A percentile compares a stretch with the other conserved stretches of the same genome.
These are phyloP conservation scores for Sophora flavescens DNA, from an alignment of 306 rosid species.

Conservation along the genomic window DNA sequence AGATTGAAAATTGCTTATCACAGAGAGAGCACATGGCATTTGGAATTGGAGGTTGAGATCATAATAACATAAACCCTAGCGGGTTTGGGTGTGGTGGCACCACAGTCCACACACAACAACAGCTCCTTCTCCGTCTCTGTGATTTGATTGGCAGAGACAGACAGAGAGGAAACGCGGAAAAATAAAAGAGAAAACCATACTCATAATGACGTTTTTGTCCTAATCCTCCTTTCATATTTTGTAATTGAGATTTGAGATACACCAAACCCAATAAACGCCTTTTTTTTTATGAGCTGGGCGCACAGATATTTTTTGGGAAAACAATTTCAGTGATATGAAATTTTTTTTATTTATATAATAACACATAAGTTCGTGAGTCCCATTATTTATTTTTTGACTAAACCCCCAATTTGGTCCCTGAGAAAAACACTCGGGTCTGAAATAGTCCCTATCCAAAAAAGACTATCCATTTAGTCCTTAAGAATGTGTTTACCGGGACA, in stretches of 20 bases:
- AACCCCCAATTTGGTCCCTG: too few relatives aligned
- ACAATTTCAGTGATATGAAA: too few relatives aligned
- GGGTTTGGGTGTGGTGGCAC: not conserved
- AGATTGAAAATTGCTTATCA: conserved; percentile 48
- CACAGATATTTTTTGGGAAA: too few relatives aligned
- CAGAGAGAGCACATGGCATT: conserved; percentile 33
- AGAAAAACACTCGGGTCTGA: too few relatives aligned
- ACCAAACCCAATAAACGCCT: too few relatives aligned
- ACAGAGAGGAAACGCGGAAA: conserved; percentile 58
- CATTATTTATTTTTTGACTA: too few relatives aligned
- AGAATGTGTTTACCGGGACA: too few relatives aligned
- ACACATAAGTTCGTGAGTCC: too few relatives aligned
- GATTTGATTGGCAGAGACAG: conserved; percentile 61
- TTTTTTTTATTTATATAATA: too few relatives aligned
- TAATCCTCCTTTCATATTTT: not conserved
- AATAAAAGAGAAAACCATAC: conserved; percentile 37
- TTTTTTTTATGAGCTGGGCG: too few relatives aligned
- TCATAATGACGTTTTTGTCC: conserved; percentile 59
- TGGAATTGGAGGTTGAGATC: conserved; percentile 38
- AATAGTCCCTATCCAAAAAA: too few relatives aligned
- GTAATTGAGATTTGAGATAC: not conserved
- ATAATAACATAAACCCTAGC: conserved; percentile 50
- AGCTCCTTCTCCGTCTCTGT: conserved; percentile 38
- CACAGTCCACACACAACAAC: conserved; percentile 25
- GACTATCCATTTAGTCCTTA: too few relatives aligned